A percentile compares a stretch with the other conserved stretches of the same genome.
These are phyloP conservation scores for Leishmania arabica DNA, from an alignment of 208 protist species.

Conservation along the genomic window DNA sequence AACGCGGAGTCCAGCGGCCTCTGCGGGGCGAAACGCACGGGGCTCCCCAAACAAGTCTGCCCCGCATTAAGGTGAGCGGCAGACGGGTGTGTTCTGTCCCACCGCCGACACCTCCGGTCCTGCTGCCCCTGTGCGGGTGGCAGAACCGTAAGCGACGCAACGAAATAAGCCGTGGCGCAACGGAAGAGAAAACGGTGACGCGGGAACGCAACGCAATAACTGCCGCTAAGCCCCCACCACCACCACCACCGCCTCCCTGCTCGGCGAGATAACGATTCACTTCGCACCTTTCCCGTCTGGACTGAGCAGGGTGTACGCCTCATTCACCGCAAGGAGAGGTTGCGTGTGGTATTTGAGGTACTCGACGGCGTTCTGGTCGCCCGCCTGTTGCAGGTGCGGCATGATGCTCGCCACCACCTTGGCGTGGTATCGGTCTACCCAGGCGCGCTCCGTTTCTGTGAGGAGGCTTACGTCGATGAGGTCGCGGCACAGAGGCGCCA, in stretches of 20 bases:
- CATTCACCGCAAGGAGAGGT: slow-evolving; percentile 24
- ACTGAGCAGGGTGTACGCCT: background rate
- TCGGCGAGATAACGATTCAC: background rate
- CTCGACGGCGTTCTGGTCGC: slow-evolving; percentile 51
- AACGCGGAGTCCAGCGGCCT: background rate
- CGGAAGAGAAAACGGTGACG: background rate
- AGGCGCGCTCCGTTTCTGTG: slow-evolving; percentile 60
- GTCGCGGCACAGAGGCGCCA: slow-evolving; percentile 89
- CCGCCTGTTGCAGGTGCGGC: slow-evolving; percentile 46
- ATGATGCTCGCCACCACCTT: slow-evolving; percentile 44
- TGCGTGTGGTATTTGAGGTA: slow-evolving; percentile 83
- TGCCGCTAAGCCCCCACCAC: background rate
- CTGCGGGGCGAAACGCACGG: background rate
- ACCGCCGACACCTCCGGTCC: background rate
- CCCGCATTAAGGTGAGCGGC: background rate
- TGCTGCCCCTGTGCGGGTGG: background rate
- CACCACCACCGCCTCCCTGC: background rate
- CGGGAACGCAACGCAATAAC: background rate
- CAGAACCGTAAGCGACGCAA: background rate
- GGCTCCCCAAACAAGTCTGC: background rate
- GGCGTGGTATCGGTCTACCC: slow-evolving; percentile 84
- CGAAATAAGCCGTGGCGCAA: background rate
- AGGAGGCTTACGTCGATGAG: slow-evolving; percentile 87
- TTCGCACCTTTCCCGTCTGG: background rate
- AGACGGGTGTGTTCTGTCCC: background rate